A percentile compares a stretch with the other conserved stretches of the same genome.
Conservation (phyloP, 2,329 filamentous ascomycete genomes). For the Cercospora sp. region DNA sequence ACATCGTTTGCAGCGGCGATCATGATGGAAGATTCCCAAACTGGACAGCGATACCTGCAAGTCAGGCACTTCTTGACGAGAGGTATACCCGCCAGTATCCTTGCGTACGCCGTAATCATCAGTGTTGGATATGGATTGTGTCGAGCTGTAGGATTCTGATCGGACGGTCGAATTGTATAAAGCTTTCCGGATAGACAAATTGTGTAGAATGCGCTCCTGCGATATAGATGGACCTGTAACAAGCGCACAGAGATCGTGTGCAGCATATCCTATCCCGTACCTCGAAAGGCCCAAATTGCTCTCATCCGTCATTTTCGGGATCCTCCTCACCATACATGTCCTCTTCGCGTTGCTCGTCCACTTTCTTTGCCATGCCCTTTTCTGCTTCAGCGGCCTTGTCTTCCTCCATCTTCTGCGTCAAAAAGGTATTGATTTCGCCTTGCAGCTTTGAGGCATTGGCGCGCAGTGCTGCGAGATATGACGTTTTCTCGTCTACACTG, state of each 20-base stretch:
- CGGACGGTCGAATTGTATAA: conserved; percentile 5
- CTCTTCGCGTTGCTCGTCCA: conserved; percentile 50
- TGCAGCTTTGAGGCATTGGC: conserved; percentile 61
- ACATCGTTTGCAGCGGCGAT: conserved; percentile 70
- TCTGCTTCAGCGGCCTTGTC: conserved; percentile 58
- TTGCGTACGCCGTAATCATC: conserved; percentile 78
- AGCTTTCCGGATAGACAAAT: conserved; percentile 4
- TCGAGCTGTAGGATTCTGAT: conserved; percentile 67
- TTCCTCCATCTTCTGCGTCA: conserved; percentile 73
- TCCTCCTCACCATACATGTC: conserved; percentile 85
- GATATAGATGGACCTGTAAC: neutral
- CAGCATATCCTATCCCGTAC: neutral
- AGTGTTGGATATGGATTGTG: conserved; percentile 90
- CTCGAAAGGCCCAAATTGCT: neutral
- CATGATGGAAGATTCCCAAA: conserved; percentile 95
- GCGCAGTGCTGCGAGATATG: conserved; percentile 62
- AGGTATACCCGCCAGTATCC: conserved; percentile 82
- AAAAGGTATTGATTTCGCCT: conserved; percentile 65
- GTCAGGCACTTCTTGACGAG: conserved; percentile 93
- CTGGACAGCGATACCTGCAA: conserved; percentile 84
- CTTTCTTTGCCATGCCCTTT: conserved; percentile 27
- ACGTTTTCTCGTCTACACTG: conserved; percentile 52
- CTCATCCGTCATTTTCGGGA: conserved; percentile 54
- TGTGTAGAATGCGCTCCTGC: neutral
- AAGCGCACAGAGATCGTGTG: neutral